Evolutionary conservation across 108 stramenopile genomes (phyloP), one percentile per base, ranked within the genome.

Genomic region (Pseudonitzschia multistriata): DNA sequence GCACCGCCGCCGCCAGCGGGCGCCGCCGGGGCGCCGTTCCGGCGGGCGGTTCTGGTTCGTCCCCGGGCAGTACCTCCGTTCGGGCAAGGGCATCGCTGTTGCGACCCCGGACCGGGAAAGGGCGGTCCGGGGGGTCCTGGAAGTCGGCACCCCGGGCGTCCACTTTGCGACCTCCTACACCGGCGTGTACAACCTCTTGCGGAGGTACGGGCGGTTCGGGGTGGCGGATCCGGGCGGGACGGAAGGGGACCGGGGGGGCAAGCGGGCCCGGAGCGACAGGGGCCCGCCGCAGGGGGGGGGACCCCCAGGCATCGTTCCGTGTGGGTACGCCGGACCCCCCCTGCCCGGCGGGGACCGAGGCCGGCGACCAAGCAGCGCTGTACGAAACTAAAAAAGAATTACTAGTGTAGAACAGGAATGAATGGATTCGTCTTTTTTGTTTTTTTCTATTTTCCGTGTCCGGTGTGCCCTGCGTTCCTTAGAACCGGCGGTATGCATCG

Each of bases 101-200:
- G 55, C 31, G 27, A 29, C 13, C 5, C 0, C 42, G 59, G 0
- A 3, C 37, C 7, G 37, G 13, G 0, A 11, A 3, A 5, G 17
- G 0, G 21, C 61, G n/a, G 55, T 56, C 21, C 49, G 40, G 36
- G 29, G 0, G 0, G 48, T 71, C 11, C 60, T 71, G 5, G 27
- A 60, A 3, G 13, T 0, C 45, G 70, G 70, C 8, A 62, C 60
- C 3, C 47, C 47, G 15, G 70, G 60, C 17, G 27, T 62, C 0
- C 70, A 71, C 6, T 71, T 62, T 49, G 70, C 70, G 21, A 57
- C 53, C 14, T 71, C 70, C 57, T 71, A 71, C 29, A 34, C 62
- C 49, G 70, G 60, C 14, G 33, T 71, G 6, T 71, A 71, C 60
- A 71, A 71, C 49, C 39, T 71, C 15, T 3, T 71, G 40, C 22